Evolutionary conservation across 139 green algal genomes (phyloP).

Genomic region (Coccomyxa sp.): DNA sequence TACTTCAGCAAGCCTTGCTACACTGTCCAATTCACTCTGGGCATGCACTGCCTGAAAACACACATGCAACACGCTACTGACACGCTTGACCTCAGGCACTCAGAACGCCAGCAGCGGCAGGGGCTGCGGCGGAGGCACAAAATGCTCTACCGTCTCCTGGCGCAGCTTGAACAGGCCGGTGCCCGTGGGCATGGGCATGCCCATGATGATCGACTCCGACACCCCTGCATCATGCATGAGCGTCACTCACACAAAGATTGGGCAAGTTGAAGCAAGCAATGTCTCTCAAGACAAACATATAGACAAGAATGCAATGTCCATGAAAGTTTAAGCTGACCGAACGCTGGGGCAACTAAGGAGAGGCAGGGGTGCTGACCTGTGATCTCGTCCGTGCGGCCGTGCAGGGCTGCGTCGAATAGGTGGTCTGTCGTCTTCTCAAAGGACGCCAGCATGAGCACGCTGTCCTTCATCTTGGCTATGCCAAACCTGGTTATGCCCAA

Average conservation of each 20-base stretch:
- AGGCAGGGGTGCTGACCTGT: constrained; percentile 4
- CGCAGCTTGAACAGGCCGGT: constrained; percentile 87
- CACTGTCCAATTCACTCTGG: too few relatives aligned
- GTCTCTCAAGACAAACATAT: too few relatives aligned
- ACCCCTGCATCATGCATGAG: constrained; percentile 76
- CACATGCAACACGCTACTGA: too few relatives aligned
- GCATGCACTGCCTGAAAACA: too few relatives aligned
- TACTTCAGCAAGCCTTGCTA: too few relatives aligned
- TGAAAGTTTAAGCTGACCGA: background rate
- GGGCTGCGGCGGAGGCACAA: background rate
- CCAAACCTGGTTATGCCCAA: constrained; percentile 98
- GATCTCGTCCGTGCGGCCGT: constrained; percentile 58
- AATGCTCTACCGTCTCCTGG: background rate
- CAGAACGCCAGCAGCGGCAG: background rate
- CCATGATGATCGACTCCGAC: constrained; percentile 98
- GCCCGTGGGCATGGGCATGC: constrained; percentile 94
- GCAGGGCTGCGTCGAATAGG: constrained; percentile 95
- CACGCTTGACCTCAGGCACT: too few relatives aligned
- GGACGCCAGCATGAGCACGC: constrained; percentile 94
- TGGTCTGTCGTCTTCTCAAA: constrained; percentile 99
- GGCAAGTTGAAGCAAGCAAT: too few relatives aligned
- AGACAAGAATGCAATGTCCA: too few relatives aligned
- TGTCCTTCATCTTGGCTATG: constrained; percentile 99
- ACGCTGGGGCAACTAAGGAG: background rate
- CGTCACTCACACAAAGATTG: too few relatives aligned